These are phyloP conservation scores for Ramularia endophylla DNA, from an alignment of 2,329 filamentous ascomycete genomes.

Conservation along the genomic window DNA sequence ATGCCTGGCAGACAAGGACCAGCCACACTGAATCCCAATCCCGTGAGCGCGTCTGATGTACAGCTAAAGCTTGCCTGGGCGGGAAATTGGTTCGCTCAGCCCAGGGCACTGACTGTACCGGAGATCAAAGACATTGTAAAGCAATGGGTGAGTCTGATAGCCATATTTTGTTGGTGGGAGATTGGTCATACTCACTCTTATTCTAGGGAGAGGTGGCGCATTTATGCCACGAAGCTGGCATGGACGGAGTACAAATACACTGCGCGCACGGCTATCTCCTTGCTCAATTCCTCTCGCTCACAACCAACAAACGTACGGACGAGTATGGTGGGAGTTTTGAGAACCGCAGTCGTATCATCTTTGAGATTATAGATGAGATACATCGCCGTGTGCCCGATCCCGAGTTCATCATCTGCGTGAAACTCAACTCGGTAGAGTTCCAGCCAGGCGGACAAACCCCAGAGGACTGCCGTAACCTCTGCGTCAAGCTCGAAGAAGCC, in stretches of 20 bases:
- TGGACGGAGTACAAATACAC: slow-evolving; percentile 30
- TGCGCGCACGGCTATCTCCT: slow-evolving; percentile 39
- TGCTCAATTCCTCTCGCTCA: slow-evolving; percentile 35
- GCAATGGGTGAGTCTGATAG: too few species aligned
- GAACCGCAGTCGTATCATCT: slow-evolving; percentile 34
- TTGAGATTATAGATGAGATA: slow-evolving; percentile 37
- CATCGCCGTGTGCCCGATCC: slow-evolving; percentile 18
- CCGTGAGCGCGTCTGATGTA: slow-evolving; percentile 28
- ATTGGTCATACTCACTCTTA: too few species aligned
- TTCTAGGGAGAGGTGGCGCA: slow-evolving; percentile 23
- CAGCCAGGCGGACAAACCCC: slow-evolving; percentile 24
- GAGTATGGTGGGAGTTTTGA: slow-evolving; percentile 39
- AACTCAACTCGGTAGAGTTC: slow-evolving; percentile 29
- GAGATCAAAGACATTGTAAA: slow-evolving; percentile 27
- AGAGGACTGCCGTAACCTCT: slow-evolving; percentile 24
- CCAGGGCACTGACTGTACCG: slow-evolving; percentile 20
- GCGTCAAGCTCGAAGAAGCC: slow-evolving; percentile 19
- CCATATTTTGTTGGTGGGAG: too few species aligned
- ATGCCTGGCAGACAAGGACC: slow-evolving; percentile 28
- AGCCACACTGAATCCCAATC: slow-evolving; percentile 25
- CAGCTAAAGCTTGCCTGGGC: slow-evolving; percentile 25
- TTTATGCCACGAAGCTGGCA: slow-evolving; percentile 24
- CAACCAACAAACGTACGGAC: slow-evolving; percentile 39
- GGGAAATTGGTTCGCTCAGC: slow-evolving; percentile 26
- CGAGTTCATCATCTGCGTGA: slow-evolving; percentile 26